phyloP scores from a whole-genome alignment of 106 monocot species.

The Phalaenopsis equestris region DNA sequence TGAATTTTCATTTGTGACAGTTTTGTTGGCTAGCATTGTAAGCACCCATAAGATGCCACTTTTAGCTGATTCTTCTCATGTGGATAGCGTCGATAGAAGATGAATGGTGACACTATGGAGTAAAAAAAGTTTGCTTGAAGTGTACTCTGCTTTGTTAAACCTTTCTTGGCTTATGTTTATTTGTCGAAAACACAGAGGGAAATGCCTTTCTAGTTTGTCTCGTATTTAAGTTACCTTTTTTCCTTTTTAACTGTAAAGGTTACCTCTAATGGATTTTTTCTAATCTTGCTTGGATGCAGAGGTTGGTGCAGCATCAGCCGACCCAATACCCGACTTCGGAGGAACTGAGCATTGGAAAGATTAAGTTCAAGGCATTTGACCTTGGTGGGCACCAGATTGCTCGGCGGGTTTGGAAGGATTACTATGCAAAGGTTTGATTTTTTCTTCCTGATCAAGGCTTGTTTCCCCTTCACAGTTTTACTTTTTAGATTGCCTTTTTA shows the following conservation, averaged over 20 bases:
- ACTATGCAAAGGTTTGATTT: constrained; percentile 62
- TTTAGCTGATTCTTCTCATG: neutral
- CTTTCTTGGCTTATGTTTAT: neutral
- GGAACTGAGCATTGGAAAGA: constrained; percentile 67
- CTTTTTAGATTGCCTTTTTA: neutral
- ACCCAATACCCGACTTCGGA: constrained; percentile 74
- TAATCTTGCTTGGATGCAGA: constrained; percentile 18
- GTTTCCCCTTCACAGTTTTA: neutral
- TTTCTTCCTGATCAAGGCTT: neutral
- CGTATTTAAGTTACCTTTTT: neutral
- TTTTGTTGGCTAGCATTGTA: too few relatives aligned
- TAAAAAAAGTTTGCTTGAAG: neutral
- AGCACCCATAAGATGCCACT: neutral
- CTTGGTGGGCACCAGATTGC: constrained; percentile 84
- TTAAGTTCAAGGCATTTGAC: constrained; percentile 82
- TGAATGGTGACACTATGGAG: neutral
- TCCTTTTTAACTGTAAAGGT: neutral
- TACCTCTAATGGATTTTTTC: neutral
- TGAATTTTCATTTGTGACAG: too few relatives aligned
- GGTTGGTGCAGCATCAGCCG: constrained; percentile 68
- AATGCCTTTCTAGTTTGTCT: neutral
- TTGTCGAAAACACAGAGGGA: neutral
- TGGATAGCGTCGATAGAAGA: neutral
- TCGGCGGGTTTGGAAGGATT: constrained; percentile 79
- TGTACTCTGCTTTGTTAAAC: neutral